Conservation (phyloP, 164 flowering plant genomes). For the Aristolochia fimbriata region DNA sequence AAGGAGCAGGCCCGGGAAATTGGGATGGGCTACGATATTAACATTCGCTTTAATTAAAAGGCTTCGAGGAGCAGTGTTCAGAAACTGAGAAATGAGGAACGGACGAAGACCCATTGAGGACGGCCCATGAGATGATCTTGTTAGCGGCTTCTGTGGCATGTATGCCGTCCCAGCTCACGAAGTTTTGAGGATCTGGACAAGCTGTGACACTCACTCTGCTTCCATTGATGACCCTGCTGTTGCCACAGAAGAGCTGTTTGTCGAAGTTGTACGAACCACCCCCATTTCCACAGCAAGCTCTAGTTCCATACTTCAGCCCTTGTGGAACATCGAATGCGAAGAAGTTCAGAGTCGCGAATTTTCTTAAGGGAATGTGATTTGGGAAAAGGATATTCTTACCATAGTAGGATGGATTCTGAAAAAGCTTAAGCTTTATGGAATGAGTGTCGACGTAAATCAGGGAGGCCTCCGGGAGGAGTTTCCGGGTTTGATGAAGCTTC, state of each 20-base stretch:
- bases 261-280: conserved; percentile 61
- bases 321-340: not conserved
- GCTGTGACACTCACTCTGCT: conserved; percentile 37
- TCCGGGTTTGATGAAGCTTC: conserved; percentile 32
- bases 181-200: conserved; percentile 57
- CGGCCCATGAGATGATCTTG: conserved; percentile 39
- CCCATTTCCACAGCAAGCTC: conserved; percentile 84
- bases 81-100: conserved; percentile 56
- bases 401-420: conserved; percentile 50
- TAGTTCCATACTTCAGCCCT: conserved; percentile 62
- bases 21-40: no score
- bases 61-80: conserved; percentile 46
- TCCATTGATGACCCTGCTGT: conserved; percentile 41
- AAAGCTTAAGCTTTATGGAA: conserved; percentile 55
- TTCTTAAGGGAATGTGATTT: not conserved
- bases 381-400: conserved; percentile 16
- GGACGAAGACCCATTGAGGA: conserved; percentile 55
- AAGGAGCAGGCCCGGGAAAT: no score
- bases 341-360: not conserved
- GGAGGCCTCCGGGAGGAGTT: conserved; percentile 36
- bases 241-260: conserved; percentile 60
- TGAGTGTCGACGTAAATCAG: conserved; percentile 52
- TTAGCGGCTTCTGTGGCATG: conserved; percentile 88
- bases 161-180: conserved; percentile 93
- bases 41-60: conserved; percentile 16